These are phyloP conservation scores for Elongisporangium prolatum DNA, from an alignment of 352 stramenopile genomes.

Conservation along the genomic window DNA sequence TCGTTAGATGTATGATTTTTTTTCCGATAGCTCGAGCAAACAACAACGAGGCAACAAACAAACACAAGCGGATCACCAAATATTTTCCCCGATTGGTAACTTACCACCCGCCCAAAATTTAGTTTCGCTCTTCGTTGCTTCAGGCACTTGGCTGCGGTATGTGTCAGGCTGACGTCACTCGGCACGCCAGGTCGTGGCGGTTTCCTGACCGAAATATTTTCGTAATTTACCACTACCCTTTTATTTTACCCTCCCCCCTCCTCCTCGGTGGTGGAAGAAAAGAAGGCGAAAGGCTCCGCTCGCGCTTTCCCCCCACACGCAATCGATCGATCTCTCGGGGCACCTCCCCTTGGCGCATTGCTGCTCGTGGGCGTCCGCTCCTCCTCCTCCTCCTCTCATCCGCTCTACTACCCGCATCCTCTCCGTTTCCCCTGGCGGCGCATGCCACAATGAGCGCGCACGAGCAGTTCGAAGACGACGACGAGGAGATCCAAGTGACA, in stretches of 20 bases:
- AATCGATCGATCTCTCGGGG: not conserved
- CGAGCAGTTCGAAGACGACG: slow-evolving; percentile 30
- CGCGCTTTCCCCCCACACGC: slow-evolving; percentile 1
- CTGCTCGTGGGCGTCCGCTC: slow-evolving; percentile 4
- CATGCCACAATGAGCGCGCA: slow-evolving; percentile 40
- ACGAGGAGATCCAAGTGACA: slow-evolving; percentile 76
- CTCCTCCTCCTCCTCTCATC: slow-evolving; percentile 1
- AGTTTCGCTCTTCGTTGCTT: not conserved
- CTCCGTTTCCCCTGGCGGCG: slow-evolving; percentile 13
- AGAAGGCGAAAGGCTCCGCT: slow-evolving; percentile 2
- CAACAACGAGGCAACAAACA: not conserved
- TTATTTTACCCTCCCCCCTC: not conserved
- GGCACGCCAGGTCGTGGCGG: not conserved
- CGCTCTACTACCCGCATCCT: not conserved
- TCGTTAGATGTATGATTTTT: not conserved
- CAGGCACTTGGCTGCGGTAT: not conserved
- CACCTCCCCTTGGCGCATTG: not conserved
- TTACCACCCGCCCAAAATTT: not conserved
- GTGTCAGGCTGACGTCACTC: not conserved
- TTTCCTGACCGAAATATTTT: not conserved
- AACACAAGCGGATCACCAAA: not conserved
- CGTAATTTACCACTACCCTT: not conserved
- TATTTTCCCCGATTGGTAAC: not conserved
- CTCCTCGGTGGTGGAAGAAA: not conserved
- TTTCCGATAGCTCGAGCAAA: not conserved